Percentiles rank a stretch among this genome's conserved stretches.
Conservation (phyloP, 352 stramenopile genomes). For the Globisporangium iwayamae region DNA sequence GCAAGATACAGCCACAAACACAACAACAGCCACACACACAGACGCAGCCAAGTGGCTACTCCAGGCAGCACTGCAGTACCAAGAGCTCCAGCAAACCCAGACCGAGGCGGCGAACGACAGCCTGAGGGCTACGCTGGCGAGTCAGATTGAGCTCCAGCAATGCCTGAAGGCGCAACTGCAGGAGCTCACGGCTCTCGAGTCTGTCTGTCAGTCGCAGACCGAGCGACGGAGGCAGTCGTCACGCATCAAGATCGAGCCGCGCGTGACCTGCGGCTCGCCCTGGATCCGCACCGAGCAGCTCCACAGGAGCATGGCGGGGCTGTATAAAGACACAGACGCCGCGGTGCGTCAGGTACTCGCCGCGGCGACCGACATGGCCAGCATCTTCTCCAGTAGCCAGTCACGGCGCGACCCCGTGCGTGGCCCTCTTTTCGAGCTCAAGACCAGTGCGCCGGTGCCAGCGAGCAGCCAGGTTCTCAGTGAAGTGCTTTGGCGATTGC, state of each 20-base stretch:
- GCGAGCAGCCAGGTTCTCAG: slow-evolving; percentile 5
- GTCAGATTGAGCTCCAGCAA: slow-evolving; percentile 44
- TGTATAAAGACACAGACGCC: slow-evolving; percentile 11
- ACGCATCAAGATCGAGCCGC: not conserved
- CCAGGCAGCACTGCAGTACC: slow-evolving; percentile 40
- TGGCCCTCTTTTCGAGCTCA: slow-evolving; percentile 15
- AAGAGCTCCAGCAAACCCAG: slow-evolving; percentile 31
- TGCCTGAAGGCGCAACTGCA: slow-evolving; percentile 17
- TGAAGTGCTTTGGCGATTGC: slow-evolving; percentile 1
- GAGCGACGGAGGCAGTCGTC: not conserved
- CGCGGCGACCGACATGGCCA: slow-evolving; percentile 1
- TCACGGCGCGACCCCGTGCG: slow-evolving; percentile 4
- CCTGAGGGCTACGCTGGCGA: slow-evolving; percentile 31
- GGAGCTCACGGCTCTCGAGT: not conserved
- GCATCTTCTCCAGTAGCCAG: slow-evolving; percentile 15
- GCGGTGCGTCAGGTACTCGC: slow-evolving; percentile 3
- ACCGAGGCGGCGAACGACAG: slow-evolving; percentile 33
- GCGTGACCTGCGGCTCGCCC: slow-evolving; percentile 5
- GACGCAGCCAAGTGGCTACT: slow-evolving; percentile 35
- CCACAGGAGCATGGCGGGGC: not conserved
- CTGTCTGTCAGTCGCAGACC: not conserved
- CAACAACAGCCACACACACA: not conserved
- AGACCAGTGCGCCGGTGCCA: slow-evolving; percentile 12
- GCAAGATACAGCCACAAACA: not conserved
- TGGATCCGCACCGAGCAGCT: slow-evolving; percentile 16